phyloP scores from a whole-genome alignment of 305 asterid genomes.

The Solanum hybrid region DNA sequence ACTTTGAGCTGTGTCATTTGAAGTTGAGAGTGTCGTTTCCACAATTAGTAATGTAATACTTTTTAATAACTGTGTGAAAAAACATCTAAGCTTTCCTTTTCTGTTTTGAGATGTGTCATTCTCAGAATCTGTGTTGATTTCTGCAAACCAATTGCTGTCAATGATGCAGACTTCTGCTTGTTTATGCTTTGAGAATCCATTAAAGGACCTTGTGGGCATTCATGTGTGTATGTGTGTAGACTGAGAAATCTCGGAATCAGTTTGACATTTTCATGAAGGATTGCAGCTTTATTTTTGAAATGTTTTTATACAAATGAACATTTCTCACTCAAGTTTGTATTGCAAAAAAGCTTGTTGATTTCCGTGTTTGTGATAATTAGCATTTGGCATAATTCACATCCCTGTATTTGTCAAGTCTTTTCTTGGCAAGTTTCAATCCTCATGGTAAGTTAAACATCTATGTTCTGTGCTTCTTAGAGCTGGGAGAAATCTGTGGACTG shows the following conservation, averaged over 20 bases:
- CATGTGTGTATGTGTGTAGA: background rate
- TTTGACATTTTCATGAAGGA: background rate
- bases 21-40: background rate
- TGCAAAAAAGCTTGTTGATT: background rate
- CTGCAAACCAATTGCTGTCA: background rate
- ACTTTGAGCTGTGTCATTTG: background rate
- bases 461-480: slow-evolving; percentile 32
- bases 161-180: background rate
- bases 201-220: background rate
- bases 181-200: background rate
- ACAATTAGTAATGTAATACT: background rate
- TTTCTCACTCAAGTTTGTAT: background rate
- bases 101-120: background rate
- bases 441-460: background rate
- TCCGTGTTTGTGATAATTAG: background rate
- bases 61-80: background rate
- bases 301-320: background rate
- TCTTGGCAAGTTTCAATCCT: background rate
- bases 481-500: slow-evolving; percentile 86
- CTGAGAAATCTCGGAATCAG: background rate
- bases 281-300: background rate
- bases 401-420: background rate
- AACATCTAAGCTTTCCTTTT: background rate
- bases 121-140: background rate
- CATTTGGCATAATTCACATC: background rate